These are phyloP conservation scores for Neostapfia colusana DNA, from an alignment of 176 grass and related monocot species.

Conservation along the genomic window DNA sequence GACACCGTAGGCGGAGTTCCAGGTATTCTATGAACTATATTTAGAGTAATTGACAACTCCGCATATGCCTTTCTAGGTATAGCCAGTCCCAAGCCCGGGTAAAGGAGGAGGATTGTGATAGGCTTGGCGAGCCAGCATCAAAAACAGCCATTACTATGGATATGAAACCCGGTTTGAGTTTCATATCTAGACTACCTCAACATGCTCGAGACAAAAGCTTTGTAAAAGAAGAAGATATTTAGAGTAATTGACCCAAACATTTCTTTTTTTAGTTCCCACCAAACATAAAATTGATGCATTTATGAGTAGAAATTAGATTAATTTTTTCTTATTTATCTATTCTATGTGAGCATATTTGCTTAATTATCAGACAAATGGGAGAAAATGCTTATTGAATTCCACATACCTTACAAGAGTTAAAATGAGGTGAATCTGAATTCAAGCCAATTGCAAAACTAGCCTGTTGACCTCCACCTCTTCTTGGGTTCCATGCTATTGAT, in stretches of 20 bases:
- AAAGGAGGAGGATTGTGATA: too few species aligned
- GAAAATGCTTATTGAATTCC: conserved; percentile 21
- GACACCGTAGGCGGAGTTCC: too few species aligned
- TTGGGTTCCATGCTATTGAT: conserved; percentile 82
- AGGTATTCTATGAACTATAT: not conserved
- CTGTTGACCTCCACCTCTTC: conserved; percentile 53
- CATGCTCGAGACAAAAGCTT: too few species aligned
- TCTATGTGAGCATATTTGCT: not conserved
- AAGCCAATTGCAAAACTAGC: conserved; percentile 95
- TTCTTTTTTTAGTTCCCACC: conserved; percentile 19
- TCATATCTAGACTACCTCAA: too few species aligned
- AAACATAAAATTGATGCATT: conserved; percentile 13
- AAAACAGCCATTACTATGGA: too few species aligned
- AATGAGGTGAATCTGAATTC: conserved; percentile 75
- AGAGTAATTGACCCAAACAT: not conserved
- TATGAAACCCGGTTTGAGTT: too few species aligned
- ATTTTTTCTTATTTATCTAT: conserved; percentile 19
- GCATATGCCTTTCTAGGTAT: too few species aligned
- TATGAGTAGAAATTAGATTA: not conserved
- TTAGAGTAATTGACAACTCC: not conserved
- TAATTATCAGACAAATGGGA: not conserved
- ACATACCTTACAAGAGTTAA: conserved; percentile 85
- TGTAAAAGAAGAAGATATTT: too few species aligned
- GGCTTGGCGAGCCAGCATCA: too few species aligned
- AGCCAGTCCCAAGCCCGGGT: too few species aligned